Base-by-base conservation (phyloP, 257 asterid species). In the Rhazya stricta region DNA sequence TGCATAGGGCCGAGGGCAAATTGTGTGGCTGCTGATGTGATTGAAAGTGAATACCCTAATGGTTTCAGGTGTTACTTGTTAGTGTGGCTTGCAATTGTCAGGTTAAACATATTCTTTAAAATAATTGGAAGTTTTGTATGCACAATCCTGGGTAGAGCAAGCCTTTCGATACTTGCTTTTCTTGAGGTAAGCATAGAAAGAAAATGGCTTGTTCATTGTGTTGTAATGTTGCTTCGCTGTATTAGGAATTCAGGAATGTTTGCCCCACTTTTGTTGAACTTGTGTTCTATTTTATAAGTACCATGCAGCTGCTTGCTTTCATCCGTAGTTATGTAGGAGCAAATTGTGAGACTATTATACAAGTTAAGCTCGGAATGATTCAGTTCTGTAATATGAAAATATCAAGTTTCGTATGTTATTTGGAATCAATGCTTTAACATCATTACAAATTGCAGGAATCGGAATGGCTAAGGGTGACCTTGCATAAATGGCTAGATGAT, bases 401-500 rank as follows among this genome's bases (percentile, higher is more conserved):
- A 23, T 58, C 19, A 34, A 43, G 57, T 25, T 77, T 66, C 27
- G 27, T 54, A 60, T 69, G 34, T 39, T 58, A 23, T 61, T 32
- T 16, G 34, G 41, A 42, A 30, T 25, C 21, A 42, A n/a, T 45
- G 74, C 75, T 82, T 37, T 71, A 71, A 54, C 21, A 37, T 36
- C 41, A 13, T 54, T 41, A 25, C 9, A 34, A 32, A 29, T 19
- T 75, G 84, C 86, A 89, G 98, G 97, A 89, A 81, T 86, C 96
- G 11, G 92, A 87, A 77, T 93, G 98, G 98, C 87, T 93, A 53
- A 86, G 91, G 83, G 85, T 74, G 78, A 84, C 89, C 51, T 89
- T 91, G 56, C 89, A 87, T 68, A 88, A 89, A 84, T 93, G 98
- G 98, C 79, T 93, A 85, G 98, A 93, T 74, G 94, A 91, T 12